These are phyloP conservation scores for Lathyrus aphaca DNA, from an alignment of 306 rosid genomes.

Conservation along the genomic window DNA sequence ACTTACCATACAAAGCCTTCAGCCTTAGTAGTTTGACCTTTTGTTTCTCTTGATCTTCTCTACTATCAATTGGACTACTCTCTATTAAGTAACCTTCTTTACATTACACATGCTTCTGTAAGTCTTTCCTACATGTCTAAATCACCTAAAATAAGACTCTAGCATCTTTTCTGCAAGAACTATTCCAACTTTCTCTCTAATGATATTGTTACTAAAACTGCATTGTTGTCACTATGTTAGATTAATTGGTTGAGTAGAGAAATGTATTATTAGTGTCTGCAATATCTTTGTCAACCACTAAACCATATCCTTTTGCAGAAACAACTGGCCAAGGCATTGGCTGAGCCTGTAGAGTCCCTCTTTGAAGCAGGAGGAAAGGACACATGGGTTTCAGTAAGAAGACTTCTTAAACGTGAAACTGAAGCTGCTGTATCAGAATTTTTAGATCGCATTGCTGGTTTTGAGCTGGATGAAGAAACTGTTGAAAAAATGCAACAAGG, in stretches of 20 bases:
- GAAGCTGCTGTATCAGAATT: slow-evolving; percentile 56
- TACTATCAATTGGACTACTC: background rate
- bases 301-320: slow-evolving; percentile 54
- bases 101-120: background rate
- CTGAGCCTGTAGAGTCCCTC: slow-evolving; percentile 68
- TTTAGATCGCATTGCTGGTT: slow-evolving; percentile 57
- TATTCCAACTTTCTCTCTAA: slow-evolving; percentile 3
- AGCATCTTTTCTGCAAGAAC: slow-evolving; percentile 4
- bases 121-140: background rate
- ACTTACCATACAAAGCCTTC: background rate
- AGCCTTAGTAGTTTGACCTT: background rate
- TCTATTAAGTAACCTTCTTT: background rate
- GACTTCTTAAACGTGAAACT: slow-evolving; percentile 70
- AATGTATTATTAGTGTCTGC: slow-evolving; percentile 17
- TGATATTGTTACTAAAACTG: background rate
- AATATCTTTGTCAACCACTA: slow-evolving; percentile 26
- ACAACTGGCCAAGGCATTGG: slow-evolving; percentile 59
- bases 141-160: slow-evolving; percentile 9
- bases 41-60: slow-evolving; percentile 8
- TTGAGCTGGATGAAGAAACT: slow-evolving; percentile 71
- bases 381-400: slow-evolving; percentile 76
- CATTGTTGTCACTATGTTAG: background rate
- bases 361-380: slow-evolving; percentile 74
- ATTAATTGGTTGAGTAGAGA: slow-evolving; percentile 30
- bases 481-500: slow-evolving; percentile 51